These are phyloP conservation scores for Aquanectria penicillioides DNA, from an alignment of 2,329 filamentous ascomycete genomes.

Conservation along the genomic window DNA sequence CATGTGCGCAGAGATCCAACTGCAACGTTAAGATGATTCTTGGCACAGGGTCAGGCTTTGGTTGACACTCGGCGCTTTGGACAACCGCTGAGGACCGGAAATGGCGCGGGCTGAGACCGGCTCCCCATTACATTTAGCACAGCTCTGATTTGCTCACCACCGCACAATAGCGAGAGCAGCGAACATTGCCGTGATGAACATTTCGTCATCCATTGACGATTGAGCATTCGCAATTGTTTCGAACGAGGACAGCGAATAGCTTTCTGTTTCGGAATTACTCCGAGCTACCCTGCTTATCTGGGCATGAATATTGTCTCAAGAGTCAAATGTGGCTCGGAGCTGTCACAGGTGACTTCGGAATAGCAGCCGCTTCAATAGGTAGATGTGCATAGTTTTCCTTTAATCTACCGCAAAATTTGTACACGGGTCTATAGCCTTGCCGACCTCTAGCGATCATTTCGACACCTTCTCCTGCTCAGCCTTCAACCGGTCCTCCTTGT, in stretches of 20 bases:
- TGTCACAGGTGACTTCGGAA: not conserved
- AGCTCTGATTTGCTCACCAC: slow-evolving; percentile 24
- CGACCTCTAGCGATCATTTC: slow-evolving; percentile 37
- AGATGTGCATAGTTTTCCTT: slow-evolving; percentile 14
- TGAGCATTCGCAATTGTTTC: not conserved
- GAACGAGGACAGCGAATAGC: too few species aligned
- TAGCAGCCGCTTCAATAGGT: not conserved
- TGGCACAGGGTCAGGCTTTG: too few species aligned
- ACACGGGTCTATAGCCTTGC: slow-evolving; percentile 34
- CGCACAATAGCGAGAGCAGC: not conserved
- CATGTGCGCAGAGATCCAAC: too few species aligned
- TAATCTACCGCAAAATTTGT: slow-evolving; percentile 37
- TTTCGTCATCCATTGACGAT: not conserved
- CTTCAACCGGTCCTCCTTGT: slow-evolving; percentile 53
- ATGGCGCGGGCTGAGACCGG: not conserved
- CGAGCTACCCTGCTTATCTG: too few species aligned
- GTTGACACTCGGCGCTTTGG: too few species aligned
- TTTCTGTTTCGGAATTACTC: not conserved
- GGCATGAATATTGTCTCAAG: too few species aligned
- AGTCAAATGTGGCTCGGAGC: too few species aligned
- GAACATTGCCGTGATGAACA: not conserved
- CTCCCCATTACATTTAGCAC: slow-evolving; percentile 20
- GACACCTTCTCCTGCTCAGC: slow-evolving; percentile 44
- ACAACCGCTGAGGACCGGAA: not conserved
- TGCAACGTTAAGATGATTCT: too few species aligned